Conservation (phyloP, 2,329 filamentous ascomycete genomes). For the Pestalotiopsis sp. region DNA sequence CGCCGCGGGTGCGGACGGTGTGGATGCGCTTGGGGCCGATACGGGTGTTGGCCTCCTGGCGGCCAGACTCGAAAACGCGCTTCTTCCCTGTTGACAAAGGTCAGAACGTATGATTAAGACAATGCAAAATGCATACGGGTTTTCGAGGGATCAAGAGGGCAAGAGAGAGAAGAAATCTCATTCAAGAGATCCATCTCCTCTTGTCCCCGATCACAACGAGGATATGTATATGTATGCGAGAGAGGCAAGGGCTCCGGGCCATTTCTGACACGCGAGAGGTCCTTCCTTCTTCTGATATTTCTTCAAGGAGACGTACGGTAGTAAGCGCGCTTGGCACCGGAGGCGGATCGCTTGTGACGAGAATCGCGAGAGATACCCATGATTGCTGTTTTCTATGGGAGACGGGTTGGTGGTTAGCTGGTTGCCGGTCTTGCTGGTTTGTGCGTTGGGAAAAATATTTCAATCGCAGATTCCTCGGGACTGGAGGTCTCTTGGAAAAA, state of each 20-base stretch:
- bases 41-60: slow-evolving; percentile 99
- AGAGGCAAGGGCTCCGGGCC: slow-evolving; percentile 22
- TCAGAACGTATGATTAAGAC: slow-evolving; percentile 70
- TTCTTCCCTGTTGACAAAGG: slow-evolving; percentile 82
- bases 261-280: slow-evolving; percentile 12
- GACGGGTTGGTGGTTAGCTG: slow-evolving; percentile 1
- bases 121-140: slow-evolving; percentile 61
- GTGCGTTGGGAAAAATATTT: background rate
- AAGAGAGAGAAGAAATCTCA: background rate
- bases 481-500: background rate
- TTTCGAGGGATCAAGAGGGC: slow-evolving; percentile 50
- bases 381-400: slow-evolving; percentile 68
- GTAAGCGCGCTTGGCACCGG: slow-evolving; percentile 95
- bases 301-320: slow-evolving; percentile 69
- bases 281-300: slow-evolving; percentile 4
- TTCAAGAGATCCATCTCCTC: background rate
- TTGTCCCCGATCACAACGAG: background rate
- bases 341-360: slow-evolving; percentile 99
- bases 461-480: background rate
- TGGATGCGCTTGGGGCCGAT: slow-evolving; percentile 97
- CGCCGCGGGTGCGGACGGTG: slow-evolving; percentile 94
- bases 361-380: slow-evolving; percentile 99
- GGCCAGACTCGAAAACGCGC: slow-evolving; percentile 99
- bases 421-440: background rate
- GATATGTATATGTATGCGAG: background rate